phyloP scores from a whole-genome alignment of 345 rosid species.

The Angophora floribunda region DNA sequence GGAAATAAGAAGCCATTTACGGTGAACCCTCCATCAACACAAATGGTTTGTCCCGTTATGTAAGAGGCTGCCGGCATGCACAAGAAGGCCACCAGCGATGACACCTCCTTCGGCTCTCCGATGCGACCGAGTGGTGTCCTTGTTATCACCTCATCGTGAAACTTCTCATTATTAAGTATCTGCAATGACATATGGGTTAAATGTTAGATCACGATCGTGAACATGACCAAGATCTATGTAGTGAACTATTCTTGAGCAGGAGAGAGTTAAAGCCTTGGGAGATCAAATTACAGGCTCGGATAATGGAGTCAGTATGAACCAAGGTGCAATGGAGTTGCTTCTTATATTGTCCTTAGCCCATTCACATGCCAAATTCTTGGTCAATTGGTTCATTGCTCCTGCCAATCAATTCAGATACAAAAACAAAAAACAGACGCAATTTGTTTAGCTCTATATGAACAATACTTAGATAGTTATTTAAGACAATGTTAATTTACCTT shows the following conservation, averaged over 20 bases:
- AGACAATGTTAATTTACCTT: constrained; percentile 9
- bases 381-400: constrained; percentile 47
- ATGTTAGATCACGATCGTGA: neutral
- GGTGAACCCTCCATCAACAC: neutral
- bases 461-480: neutral
- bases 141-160: constrained; percentile 2
- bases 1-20: neutral
- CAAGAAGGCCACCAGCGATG: constrained; percentile 41
- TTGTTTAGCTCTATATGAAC: neutral
- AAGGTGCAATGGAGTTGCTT: constrained; percentile 44
- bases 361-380: constrained; percentile 55
- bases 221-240: neutral
- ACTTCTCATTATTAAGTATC: neutral
- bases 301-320: constrained; percentile 21
- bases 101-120: constrained; percentile 41
- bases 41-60: constrained; percentile 47
- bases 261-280: neutral
- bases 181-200: neutral
- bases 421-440: neutral
- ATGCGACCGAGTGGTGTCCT: constrained; percentile 37
- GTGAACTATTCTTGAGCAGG: neutral
- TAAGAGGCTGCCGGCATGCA: constrained; percentile 60
- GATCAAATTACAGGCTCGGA: neutral
- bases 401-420: neutral
- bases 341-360: constrained; percentile 67